These are phyloP conservation scores for Nicotiana tabacum DNA, from an alignment of 257 asterid genomes.

Conservation along the genomic window DNA sequence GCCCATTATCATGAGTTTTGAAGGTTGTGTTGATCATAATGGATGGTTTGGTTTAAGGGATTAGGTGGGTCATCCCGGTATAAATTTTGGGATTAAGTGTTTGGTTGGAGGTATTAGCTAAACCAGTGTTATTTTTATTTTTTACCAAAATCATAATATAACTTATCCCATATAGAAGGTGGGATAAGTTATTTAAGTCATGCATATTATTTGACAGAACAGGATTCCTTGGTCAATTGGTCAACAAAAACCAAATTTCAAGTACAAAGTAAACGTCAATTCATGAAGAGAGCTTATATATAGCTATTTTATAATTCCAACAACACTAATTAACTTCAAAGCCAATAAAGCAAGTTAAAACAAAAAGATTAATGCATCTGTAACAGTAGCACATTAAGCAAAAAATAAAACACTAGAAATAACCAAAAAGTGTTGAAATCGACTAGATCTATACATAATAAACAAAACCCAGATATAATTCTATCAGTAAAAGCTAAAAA, in stretches of 20 bases:
- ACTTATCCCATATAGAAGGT: too few relatives aligned
- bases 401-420: background rate
- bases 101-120: too few relatives aligned
- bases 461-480: background rate
- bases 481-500: background rate
- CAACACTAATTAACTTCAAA: background rate
- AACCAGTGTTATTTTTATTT: too few relatives aligned
- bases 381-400: background rate
- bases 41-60: too few relatives aligned
- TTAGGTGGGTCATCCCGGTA: too few relatives aligned
- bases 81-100: too few relatives aligned
- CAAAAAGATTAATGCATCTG: background rate
- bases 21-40: too few relatives aligned
- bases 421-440: background rate
- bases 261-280: background rate
- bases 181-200: background rate
- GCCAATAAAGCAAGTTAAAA: background rate
- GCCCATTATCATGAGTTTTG: too few relatives aligned
- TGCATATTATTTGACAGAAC: background rate
- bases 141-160: too few relatives aligned
- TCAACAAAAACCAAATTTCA: background rate
- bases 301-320: background rate
- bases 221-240: background rate
- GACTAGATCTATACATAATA: background rate
- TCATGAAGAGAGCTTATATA: background rate